Percentiles rank a stretch among this genome's conserved stretches.
These are phyloP conservation scores for Xylaria sp. DNA, from an alignment of 495 filamentous ascomycete genomes.

Conservation along the genomic window DNA sequence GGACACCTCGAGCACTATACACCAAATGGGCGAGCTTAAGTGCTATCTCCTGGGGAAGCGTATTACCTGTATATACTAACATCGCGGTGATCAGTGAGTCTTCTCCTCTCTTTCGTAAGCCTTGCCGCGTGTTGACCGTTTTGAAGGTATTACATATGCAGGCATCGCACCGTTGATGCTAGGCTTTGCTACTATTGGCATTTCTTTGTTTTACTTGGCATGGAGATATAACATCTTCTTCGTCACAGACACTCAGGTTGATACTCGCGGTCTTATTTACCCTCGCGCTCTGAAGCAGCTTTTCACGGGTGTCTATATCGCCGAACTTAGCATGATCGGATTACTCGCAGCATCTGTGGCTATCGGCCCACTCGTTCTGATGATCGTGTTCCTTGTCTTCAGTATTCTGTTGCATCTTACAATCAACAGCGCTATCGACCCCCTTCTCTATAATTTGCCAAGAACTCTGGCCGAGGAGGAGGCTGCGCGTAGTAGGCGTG, in stretches of 20 bases:
- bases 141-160: constrained; percentile 79
- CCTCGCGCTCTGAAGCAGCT: constrained; percentile 90
- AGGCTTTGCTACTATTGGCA: constrained; percentile 82
- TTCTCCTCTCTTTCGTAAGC: neutral
- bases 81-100: constrained; percentile 79
- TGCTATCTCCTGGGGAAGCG: constrained; percentile 84
- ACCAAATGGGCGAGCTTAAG: constrained; percentile 66
- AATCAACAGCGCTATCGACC: constrained; percentile 78
- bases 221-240: constrained; percentile 96
- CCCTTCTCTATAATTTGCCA: constrained; percentile 83
- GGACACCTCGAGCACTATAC: constrained; percentile 65
- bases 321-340: constrained; percentile 86
- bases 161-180: constrained; percentile 90
- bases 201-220: constrained; percentile 89
- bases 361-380: constrained; percentile 80
- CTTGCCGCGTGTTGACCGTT: constrained; percentile 27
- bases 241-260: constrained; percentile 81
- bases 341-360: constrained; percentile 79
- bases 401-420: constrained; percentile 82
- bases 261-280: constrained; percentile 91
- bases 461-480: constrained; percentile 66
- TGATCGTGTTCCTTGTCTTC: constrained; percentile 82
- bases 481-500: constrained; percentile 47
- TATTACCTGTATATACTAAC: constrained; percentile 85
- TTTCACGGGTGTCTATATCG: constrained; percentile 85